These are phyloP conservation scores for Fraxinus ornus DNA, from an alignment of 305 asterid species.

Conservation along the genomic window DNA sequence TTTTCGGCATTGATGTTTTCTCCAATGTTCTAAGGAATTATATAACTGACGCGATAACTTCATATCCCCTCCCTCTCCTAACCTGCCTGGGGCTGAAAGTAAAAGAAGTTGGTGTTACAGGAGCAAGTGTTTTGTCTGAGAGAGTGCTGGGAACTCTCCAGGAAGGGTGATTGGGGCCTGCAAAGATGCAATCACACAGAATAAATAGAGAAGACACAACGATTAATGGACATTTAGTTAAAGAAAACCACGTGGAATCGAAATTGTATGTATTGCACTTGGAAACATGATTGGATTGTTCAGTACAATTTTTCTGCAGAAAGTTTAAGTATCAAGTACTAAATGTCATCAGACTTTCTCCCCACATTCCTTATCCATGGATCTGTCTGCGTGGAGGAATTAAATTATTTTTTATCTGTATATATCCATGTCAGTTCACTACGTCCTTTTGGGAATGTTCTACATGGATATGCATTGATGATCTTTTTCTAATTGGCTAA, in stretches of 20 bases:
- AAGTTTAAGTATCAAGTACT: background rate
- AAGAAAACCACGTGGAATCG: background rate
- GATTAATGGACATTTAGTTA: background rate
- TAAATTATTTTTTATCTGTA: background rate
- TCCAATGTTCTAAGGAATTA: background rate
- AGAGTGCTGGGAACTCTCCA: background rate
- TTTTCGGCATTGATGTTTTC: background rate
- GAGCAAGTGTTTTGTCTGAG: background rate
- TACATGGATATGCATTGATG: background rate
- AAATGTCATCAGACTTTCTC: background rate
- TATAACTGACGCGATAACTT: background rate
- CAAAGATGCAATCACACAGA: background rate
- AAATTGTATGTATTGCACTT: background rate
- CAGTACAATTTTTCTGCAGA: background rate
- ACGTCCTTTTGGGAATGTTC: background rate
- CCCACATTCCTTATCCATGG: background rate
- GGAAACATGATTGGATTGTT: background rate
- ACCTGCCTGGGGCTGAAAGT: background rate
- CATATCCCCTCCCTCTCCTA: background rate
- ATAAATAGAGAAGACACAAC: background rate
- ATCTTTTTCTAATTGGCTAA: constrained; percentile 29
- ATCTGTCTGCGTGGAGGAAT: background rate
- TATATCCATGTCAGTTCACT: background rate
- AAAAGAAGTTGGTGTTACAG: background rate
- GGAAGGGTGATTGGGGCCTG: background rate